Conservation (phyloP, 2,329 filamentous ascomycete genomes). For the Podosphaera xanthii region DNA sequence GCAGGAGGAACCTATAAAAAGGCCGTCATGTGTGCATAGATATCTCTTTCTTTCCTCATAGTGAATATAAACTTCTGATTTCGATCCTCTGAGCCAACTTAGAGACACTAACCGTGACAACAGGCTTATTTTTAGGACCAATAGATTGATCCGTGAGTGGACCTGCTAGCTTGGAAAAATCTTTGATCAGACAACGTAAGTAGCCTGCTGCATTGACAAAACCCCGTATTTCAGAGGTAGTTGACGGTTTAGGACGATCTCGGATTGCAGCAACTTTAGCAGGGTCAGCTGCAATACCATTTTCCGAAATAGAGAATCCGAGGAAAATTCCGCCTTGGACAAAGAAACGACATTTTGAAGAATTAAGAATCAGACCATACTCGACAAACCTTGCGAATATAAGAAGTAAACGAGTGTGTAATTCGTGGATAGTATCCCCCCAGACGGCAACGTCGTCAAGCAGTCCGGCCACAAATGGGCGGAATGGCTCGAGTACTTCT, state of each 20-base stretch:
- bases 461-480: neutral
- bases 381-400: neutral
- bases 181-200: neutral
- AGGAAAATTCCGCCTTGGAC: neutral
- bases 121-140: neutral
- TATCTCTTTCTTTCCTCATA: too few relatives aligned
- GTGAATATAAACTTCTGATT: too few relatives aligned
- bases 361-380: neutral
- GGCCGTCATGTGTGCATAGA: too few relatives aligned
- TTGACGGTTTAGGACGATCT: neutral
- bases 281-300: neutral
- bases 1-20: too few relatives aligned
- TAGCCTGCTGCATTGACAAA: neutral
- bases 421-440: neutral
- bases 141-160: neutral
- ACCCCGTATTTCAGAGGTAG: neutral
- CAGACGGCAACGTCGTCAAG: neutral
- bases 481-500: neutral
- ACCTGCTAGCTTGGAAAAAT: neutral
- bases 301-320: neutral
- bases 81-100: too few relatives aligned
- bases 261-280: neutral
- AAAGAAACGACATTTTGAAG: neutral
- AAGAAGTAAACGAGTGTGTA: neutral
- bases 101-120: too few relatives aligned